Evolutionary conservation across 805 yeast species (phyloP).

Genomic region (Sungouiozyma ichnusensis): DNA sequence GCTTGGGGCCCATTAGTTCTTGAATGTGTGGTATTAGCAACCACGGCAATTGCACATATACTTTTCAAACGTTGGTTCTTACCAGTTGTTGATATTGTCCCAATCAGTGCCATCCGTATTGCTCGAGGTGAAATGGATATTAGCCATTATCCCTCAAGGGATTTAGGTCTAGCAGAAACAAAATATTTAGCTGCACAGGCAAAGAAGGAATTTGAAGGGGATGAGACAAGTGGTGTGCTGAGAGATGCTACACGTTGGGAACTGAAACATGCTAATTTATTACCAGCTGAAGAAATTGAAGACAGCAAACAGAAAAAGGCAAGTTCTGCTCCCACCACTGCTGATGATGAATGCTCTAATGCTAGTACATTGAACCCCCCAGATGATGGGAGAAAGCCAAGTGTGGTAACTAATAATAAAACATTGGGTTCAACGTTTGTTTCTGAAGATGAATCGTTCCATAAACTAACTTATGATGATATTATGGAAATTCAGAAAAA

Average conservation of each 20-base stretch:
- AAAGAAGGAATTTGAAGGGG: constrained; percentile 14
- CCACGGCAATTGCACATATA: constrained; percentile 49
- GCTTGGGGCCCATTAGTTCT: constrained; percentile 70
- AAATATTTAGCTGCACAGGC: constrained; percentile 37
- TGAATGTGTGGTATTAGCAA: constrained; percentile 50
- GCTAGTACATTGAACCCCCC: constrained; percentile 1
- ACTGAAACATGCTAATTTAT: constrained; percentile 21
- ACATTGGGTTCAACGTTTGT: constrained; percentile 16
- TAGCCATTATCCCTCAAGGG: constrained; percentile 45
- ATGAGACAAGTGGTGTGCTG: constrained; percentile 19
- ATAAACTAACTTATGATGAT: constrained; percentile 18
- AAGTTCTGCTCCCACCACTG: constrained; percentile 1
- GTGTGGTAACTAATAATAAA: constrained; percentile 3
- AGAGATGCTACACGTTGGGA: constrained; percentile 24
- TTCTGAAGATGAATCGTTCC: constrained; percentile 20
- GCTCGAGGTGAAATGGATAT: constrained; percentile 32
- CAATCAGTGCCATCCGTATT: constrained; percentile 42
- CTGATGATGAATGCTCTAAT: constrained; percentile 1
- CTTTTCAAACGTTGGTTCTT: constrained; percentile 49
- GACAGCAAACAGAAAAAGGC: constrained; percentile 1
- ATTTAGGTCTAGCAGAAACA: constrained; percentile 55
- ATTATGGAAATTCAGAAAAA: constrained; percentile 9
- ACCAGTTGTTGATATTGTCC: constrained; percentile 58
- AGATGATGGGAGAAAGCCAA: constrained; percentile 3
- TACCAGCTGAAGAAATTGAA: constrained; percentile 10